phyloP scores from a whole-genome alignment of 257 asterid species.

The Thymus mandschuricus region DNA sequence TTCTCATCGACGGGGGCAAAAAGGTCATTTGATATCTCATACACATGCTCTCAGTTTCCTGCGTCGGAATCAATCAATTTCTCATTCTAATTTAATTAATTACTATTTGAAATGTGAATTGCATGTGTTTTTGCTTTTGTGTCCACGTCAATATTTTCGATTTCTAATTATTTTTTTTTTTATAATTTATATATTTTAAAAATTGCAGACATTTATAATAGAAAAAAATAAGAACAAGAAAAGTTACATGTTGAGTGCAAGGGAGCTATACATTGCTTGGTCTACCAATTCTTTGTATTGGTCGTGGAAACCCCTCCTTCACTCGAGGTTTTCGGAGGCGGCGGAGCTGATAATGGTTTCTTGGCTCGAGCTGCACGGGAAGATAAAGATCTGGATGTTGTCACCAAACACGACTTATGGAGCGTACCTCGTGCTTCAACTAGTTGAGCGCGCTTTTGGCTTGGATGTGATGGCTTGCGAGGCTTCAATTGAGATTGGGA shows the following conservation, averaged over 20 bases:
- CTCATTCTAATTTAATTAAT: no score
- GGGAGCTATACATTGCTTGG: constrained; percentile 70
- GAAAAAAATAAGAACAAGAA: constrained; percentile 55
- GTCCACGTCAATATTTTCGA: neutral
- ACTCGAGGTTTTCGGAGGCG: constrained; percentile 47
- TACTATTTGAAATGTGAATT: no score
- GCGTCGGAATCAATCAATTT: neutral
- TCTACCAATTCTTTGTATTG: constrained; percentile 57
- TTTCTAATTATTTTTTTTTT: neutral
- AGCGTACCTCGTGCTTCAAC: constrained; percentile 58
- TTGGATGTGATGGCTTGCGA: constrained; percentile 49
- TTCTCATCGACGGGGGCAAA: constrained; percentile 67
- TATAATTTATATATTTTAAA: neutral
- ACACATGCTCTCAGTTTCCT: neutral
- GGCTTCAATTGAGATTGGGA: constrained; percentile 48
- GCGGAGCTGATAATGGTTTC: constrained; percentile 45
- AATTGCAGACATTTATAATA: constrained; percentile 61
- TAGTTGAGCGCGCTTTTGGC: constrained; percentile 65
- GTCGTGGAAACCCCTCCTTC: constrained; percentile 68
- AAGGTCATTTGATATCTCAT: constrained; percentile 45
- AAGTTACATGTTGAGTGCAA: constrained; percentile 69
- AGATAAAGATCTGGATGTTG: constrained; percentile 43
- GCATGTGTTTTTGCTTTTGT: neutral
- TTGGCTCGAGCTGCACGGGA: constrained; percentile 65
- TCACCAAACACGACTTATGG: constrained; percentile 63